Evolutionary conservation across 805 yeast species (phyloP), one percentile per base, ranked within the genome.

Genomic region (Candida maesae): DNA sequence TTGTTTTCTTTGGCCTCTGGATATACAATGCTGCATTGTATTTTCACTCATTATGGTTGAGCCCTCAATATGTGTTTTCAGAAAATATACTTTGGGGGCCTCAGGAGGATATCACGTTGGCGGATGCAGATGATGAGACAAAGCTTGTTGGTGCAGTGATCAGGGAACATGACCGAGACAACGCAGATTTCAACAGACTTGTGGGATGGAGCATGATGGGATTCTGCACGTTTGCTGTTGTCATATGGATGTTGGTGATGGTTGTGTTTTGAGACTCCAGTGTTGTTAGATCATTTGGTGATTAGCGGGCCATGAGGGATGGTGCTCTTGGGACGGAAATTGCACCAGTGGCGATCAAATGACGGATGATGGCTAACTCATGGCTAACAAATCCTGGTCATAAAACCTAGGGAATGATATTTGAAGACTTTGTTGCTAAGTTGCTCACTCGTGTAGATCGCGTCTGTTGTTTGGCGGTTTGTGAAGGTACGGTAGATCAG

Each of bases 181-280:
- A 39, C n/a, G 14, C 11, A 2, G 15, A n/a, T 7, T 56, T 51
- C 26, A 48, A 41, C 27, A 36, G 30, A 16, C 43, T 47, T 42
- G 34, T 47, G 6, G 53, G 53, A 2, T 52, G 53, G 53, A 50
- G 58, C 19, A 31, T 17, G 2, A 28, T 53, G 41, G 60, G 39
- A 1, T 10, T 49, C 2, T 2, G 28, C 1, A 32, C 39, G 1
- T 17, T 33, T 13, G n/a, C 37, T 1, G 35, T 49, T 29, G 36
- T n/a, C n/a, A n/a, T n/a, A n/a, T n/a, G n/a, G 1, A 11, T 49
- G 4, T 2, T 32, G 1, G 32, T 42, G 1, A 19, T 34, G 14
- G 16, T 38, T 1, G 35, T 48, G 15, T 16, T 49, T 16, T n/a
- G n/a, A n/a, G n/a, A n/a, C n/a, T n/a, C n/a, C n/a, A n/a, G n/a